Conservation (phyloP, 441 rosid species). For the Jatropha multifida region DNA sequence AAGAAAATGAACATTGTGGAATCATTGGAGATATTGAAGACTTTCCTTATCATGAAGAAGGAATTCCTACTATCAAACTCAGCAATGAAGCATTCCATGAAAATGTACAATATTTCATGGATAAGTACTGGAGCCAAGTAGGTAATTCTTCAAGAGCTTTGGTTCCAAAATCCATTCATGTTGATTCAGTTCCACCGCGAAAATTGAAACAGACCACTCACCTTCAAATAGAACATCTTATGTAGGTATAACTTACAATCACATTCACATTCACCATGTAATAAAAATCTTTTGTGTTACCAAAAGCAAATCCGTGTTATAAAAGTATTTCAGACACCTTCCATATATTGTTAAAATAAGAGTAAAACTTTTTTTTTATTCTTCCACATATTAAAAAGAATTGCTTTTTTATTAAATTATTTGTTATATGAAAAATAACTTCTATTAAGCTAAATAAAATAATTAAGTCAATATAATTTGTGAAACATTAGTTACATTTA, state of each 20-base stretch:
- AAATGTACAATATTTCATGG: slow-evolving; percentile 32
- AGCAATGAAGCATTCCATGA: slow-evolving; percentile 34
- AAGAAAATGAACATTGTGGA: neutral
- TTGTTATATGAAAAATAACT: no score
- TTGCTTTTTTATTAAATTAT: no score
- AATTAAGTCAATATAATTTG: no score
- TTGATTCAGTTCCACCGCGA: slow-evolving; percentile 39
- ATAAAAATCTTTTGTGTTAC: no score
- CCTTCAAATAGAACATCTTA: slow-evolving; percentile 18
- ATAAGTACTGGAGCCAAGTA: slow-evolving; percentile 28
- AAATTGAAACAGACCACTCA: slow-evolving; percentile 33
- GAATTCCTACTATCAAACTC: slow-evolving; percentile 43
- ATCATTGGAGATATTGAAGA: slow-evolving; percentile 29
- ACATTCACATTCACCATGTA: no score
- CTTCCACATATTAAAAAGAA: no score
- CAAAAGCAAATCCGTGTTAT: no score
- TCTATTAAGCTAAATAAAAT: no score
- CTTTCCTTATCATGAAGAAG: neutral
- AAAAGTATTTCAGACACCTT: neutral
- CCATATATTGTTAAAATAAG: neutral
- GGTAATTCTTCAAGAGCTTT: slow-evolving; percentile 44
- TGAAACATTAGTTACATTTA: no score
- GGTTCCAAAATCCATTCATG: slow-evolving; percentile 36
- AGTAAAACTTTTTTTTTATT: no score
- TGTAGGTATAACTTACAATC: slow-evolving; percentile 14